A percentile compares a stretch with the other conserved stretches of the same genome.
These are phyloP conservation scores for Bryum argenteum DNA, from an alignment of 225 moss, liverwort and hornwort species.

Conservation along the genomic window DNA sequence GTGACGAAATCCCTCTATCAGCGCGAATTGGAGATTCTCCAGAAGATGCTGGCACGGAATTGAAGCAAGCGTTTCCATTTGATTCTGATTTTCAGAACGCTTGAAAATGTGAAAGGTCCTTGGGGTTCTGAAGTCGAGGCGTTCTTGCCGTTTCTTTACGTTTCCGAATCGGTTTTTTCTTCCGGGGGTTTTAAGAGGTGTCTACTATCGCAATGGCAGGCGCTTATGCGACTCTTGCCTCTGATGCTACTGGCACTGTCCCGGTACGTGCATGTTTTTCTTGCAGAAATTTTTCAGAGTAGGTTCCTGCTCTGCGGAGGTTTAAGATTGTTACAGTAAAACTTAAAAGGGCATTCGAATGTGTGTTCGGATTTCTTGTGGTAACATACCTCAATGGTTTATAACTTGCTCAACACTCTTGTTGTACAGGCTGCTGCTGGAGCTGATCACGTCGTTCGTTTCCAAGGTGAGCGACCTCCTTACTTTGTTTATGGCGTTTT, in stretches of 20 bases:
- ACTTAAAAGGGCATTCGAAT: constrained; percentile 13
- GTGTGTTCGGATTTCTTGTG: constrained; percentile 2
- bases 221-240: constrained; percentile 70
- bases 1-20: neutral
- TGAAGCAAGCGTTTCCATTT: neutral
- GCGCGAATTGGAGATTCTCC: neutral
- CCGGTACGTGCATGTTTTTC: constrained; percentile 51
- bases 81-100: neutral
- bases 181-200: neutral
- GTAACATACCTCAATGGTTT: neutral
- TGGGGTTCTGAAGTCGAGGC: constrained; percentile 4
- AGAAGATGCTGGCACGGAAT: constrained; percentile 18
- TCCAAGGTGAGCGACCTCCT: constrained; percentile 57
- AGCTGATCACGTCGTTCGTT: constrained; percentile 66
- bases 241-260: constrained; percentile 83
- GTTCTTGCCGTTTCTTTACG: neutral
- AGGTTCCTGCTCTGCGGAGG: neutral
- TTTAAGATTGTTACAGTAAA: constrained; percentile 4
- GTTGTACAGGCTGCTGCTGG: constrained; percentile 75
- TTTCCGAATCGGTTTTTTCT: neutral
- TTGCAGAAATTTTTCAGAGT: neutral
- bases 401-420: constrained; percentile 24
- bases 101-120: constrained; percentile 26
- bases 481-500: constrained; percentile 7
- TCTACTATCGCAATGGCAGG: constrained; percentile 56